Evolutionary conservation across 768 basidiomycete genomes (phyloP), one percentile per base, ranked within the genome.

Genomic region (Tylopilus balloui): DNA sequence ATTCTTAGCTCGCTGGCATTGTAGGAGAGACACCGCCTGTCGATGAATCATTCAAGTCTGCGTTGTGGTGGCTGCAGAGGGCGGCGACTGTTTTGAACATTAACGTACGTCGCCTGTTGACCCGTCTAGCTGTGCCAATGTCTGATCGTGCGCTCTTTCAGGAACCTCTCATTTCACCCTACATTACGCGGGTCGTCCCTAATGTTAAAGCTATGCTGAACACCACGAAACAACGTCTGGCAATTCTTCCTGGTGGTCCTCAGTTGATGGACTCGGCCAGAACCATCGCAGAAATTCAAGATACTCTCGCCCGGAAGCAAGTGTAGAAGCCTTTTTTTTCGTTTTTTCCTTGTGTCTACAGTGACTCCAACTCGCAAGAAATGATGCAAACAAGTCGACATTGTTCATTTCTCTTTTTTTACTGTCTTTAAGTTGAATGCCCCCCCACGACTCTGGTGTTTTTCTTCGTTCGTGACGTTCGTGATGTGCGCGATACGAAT

Each of bases 61-160:
- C 85, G 7, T 70, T 92, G 48, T 91, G 90, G 88, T 92, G 89
- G 89, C 70, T 92, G 56, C 87, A 91, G 62, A 83, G 89, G 47
- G 76, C 86, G 31, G 73, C 86, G 7, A 72, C 78, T 13, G 74
- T 83, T 27, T 76, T 92, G 54, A 86, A 85, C 61, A 83, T 88
- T 43, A 83, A 82, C 59, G 86, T 86, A 63, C 23, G 76, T 71
- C 5, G 21, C 23, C 40, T 37, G 48, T 36, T 10, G 35, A 43
- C 17, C 28, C 42, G 13, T 41, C 29, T 8, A 51, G 23, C 1
- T 32, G 41, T 27, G 35, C 39, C 20, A 21, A 10, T 5, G 14
- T 39, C 40, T 48, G 14, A 37, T 41, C 5, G 10, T 19, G 7
- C 17, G 11, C 13, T 50, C 31, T 41, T 29, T 31, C 45, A 87